Evolutionary conservation across 345 rosid genomes (phyloP), one percentile per base, ranked within the genome.

Genomic region (Aurinia saxatilis): DNA sequence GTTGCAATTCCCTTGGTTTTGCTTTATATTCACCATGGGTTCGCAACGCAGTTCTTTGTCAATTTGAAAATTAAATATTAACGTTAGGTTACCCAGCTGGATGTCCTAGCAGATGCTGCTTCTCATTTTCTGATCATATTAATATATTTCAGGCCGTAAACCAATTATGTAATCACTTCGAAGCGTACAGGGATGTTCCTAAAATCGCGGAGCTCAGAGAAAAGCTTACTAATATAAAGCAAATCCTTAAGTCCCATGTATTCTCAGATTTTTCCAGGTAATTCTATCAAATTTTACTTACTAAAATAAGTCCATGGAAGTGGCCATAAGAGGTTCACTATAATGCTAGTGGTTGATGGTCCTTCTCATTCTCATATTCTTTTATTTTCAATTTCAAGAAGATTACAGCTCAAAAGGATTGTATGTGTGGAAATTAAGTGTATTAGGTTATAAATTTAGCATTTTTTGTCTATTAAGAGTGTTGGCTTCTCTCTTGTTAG

Each of bases 221-320:
- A 79, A 93, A 88, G 87, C 83, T 86, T 69, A 82, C 87, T 80
- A 93, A 77, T 80, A 93, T 93, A 56, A 93, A 88, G 79, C 90
- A 93, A 80, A 80, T 93, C 64, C 86, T 93, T 36, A 93, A 90
- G 81, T 93, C 99, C 4, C 97, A 93, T 50, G 95, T 86, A 34
- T 90, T 85, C 72, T 90, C 99, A 42, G 97, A 90, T 74, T 93
- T 93, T 72, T 84, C 97, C 65, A 90, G 99, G 99, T 93, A 23
- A n/a, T 56, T 41, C 19, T 13, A 46, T 18, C 29, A 12, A 31
- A 46, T 21, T 25, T 29, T 45, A 54, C 56, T 12, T 54, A 8
- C 45, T 19, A 37, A 44, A 45, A 15, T 10, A 51, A 48, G 8
- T 61, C 33, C 39, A 27, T 29, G 17, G 15, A 19, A n/a, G 56